Conservation (phyloP, 2,329 filamentous ascomycete genomes). For the Colletotrichum simmondsii region DNA sequence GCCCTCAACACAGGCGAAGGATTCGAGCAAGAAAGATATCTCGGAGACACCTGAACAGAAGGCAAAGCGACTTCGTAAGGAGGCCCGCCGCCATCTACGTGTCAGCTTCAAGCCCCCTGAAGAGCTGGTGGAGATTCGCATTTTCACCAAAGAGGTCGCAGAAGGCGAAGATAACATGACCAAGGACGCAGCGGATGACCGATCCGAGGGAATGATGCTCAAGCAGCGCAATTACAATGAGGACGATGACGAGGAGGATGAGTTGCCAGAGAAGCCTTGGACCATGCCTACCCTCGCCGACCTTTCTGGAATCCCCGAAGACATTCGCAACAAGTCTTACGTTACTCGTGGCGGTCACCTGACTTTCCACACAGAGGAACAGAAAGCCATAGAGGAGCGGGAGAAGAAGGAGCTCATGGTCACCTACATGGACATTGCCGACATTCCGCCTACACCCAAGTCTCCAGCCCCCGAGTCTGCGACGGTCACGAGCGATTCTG, state of each 20-base stretch:
- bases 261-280: conserved; percentile 65
- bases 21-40: conserved; percentile 50
- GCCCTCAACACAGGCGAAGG: conserved; percentile 62
- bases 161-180: conserved; percentile 78
- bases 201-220: conserved; percentile 77
- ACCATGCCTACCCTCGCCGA: conserved; percentile 58
- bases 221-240: conserved; percentile 62
- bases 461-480: conserved; percentile 56
- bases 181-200: conserved; percentile 78
- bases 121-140: conserved; percentile 72
- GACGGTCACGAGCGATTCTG: conserved; percentile 28
- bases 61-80: conserved; percentile 76
- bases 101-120: conserved; percentile 78
- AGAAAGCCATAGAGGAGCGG: conserved; percentile 64
- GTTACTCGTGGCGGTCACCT: conserved; percentile 64
- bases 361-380: conserved; percentile 64
- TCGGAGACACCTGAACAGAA: conserved; percentile 76
- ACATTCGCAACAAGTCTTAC: conserved; percentile 59
- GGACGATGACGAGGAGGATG: conserved; percentile 67
- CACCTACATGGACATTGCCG: conserved; percentile 64
- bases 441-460: conserved; percentile 67
- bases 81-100: conserved; percentile 74
- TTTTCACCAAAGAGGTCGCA: conserved; percentile 78
- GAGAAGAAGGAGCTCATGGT: conserved; percentile 71
- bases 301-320: conserved; percentile 58